phyloP scores from a whole-genome alignment of 2,329 filamentous ascomycete genomes.

The Hyphodiscus sp. region DNA sequence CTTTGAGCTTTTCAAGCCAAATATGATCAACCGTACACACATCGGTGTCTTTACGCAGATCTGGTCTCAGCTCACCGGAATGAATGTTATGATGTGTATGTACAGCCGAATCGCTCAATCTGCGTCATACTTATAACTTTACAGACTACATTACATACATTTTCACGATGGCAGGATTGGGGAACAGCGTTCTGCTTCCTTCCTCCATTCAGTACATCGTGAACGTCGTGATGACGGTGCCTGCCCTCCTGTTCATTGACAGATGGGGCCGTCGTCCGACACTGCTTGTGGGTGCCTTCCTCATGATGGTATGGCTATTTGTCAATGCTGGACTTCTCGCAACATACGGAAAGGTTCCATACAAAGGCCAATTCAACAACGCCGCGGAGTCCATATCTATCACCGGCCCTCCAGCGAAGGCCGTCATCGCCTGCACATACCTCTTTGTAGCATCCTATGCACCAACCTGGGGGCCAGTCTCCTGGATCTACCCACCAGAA shows the following conservation, averaged over 20 bases:
- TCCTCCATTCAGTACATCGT: slow-evolving; percentile 71
- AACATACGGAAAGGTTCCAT: slow-evolving; percentile 34
- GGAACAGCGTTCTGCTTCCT: slow-evolving; percentile 53
- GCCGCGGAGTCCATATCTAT: slow-evolving; percentile 42
- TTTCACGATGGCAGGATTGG: slow-evolving; percentile 64
- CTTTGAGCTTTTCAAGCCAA: slow-evolving; percentile 63
- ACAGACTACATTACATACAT: slow-evolving; percentile 45
- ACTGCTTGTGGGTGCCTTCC: slow-evolving; percentile 49
- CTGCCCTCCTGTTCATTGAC: slow-evolving; percentile 69
- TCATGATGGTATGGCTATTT: slow-evolving; percentile 35
- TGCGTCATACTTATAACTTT: no score
- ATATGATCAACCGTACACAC: slow-evolving; percentile 67
- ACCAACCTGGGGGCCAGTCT: slow-evolving; percentile 44
- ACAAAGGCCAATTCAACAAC: slow-evolving; percentile 32
- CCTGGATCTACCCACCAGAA: slow-evolving; percentile 45
- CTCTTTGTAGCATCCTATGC: slow-evolving; percentile 52
- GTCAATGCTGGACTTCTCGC: slow-evolving; percentile 42
- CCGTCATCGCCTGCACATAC: slow-evolving; percentile 60
- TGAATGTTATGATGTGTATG: slow-evolving; percentile 69
- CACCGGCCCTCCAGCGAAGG: slow-evolving; percentile 43
- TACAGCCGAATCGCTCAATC: no score
- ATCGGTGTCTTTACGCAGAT: slow-evolving; percentile 69
- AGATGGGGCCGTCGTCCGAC: slow-evolving; percentile 66
- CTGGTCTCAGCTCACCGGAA: slow-evolving; percentile 70
- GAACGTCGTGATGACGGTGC: slow-evolving; percentile 73